Base-by-base conservation (phyloP, 2,329 filamentous ascomycete genomes). In the Claviceps purpurea region DNA sequence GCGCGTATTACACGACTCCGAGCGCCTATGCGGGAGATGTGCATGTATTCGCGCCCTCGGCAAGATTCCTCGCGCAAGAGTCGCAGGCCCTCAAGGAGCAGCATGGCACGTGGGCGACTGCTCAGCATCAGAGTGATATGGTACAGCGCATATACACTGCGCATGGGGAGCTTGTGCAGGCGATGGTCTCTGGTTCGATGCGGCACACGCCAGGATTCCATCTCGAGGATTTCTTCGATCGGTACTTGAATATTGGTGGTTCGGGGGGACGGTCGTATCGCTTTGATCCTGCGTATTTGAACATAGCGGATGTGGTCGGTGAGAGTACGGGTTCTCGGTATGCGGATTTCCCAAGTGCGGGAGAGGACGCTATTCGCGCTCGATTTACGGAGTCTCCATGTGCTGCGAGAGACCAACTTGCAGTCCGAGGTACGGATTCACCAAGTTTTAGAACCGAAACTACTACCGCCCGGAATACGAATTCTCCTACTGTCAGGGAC, bases 141-240 rank as follows among this genome's bases (percentile, higher is more conserved):
- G 70, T 95, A 5, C 85, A 90, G 65, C 78, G 75, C 8, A 84
- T 94, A 11, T 90, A 86, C 63, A 78, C 78, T 26, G 86, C 84
- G n/a, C 89, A 95, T 61, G 75, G 79, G 0, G 86, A 90, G 64
- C 74, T 94, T n/a, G 82, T 90, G 50, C 86, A 87, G 62, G 82
- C 79, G 3, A 66, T 89, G 20, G 76, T 79, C 1, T 81, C 75
- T 51, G 87, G 79, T 56, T 58, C 62, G 7, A 83, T 87, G 75
- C 70, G 85, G 10, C 89, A 88, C 58, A 83, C 83, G 0, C 84
- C 87, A 0, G 85, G 87, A 1, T 91, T 93, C 61, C 87, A 93
- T 55, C 77, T 90, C 14, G 88, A 93, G 57, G 87, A 93, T 62
- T 94, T 94, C 66, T 90, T 93, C 59, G 87, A 93, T 59, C 77